A percentile compares a stretch with the other conserved stretches of the same genome.
Evolutionary conservation across 306 rosid genomes (phyloP).

Genomic region (Quercus berberidifolia): DNA sequence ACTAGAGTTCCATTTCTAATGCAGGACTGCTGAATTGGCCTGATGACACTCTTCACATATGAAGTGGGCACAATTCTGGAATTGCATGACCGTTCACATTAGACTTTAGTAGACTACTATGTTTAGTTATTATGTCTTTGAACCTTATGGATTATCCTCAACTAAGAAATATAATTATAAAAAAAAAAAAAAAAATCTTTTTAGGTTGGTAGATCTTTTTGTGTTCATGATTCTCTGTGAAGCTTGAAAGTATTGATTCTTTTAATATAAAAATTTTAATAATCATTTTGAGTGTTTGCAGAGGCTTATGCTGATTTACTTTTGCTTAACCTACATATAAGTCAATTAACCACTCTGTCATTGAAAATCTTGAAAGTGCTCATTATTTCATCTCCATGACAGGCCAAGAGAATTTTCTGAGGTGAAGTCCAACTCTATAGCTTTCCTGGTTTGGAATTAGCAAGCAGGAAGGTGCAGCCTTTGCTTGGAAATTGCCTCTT

Average conservation of each 20-base stretch:
- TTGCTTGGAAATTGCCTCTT: conserved; percentile 12
- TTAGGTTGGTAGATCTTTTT: too few relatives aligned
- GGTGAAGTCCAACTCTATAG: conserved; percentile 23
- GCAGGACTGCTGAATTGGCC: background rate
- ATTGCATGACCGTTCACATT: background rate
- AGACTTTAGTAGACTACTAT: background rate
- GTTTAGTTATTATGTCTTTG: background rate
- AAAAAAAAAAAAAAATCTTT: too few relatives aligned
- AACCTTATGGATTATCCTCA: background rate
- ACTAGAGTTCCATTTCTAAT: background rate
- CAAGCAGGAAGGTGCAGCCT: conserved; percentile 1
- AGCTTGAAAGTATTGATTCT: too few relatives aligned
- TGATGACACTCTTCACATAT: background rate
- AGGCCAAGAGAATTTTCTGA: conserved; percentile 60
- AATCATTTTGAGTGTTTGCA: conserved; percentile 1
- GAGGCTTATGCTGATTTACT: background rate
- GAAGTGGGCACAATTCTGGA: background rate
- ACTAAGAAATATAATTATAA: background rate
- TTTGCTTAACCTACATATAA: background rate
- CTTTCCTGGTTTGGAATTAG: conserved; percentile 19
- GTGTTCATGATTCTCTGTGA: too few relatives aligned
- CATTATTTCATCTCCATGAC: conserved; percentile 24
- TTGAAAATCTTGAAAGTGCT: conserved; percentile 19
- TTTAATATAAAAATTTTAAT: background rate
- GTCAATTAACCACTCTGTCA: conserved; percentile 7